Evolutionary conservation across 2,329 filamentous ascomycete genomes (phyloP).

Genomic region (Talaromyces verruculosus): DNA sequence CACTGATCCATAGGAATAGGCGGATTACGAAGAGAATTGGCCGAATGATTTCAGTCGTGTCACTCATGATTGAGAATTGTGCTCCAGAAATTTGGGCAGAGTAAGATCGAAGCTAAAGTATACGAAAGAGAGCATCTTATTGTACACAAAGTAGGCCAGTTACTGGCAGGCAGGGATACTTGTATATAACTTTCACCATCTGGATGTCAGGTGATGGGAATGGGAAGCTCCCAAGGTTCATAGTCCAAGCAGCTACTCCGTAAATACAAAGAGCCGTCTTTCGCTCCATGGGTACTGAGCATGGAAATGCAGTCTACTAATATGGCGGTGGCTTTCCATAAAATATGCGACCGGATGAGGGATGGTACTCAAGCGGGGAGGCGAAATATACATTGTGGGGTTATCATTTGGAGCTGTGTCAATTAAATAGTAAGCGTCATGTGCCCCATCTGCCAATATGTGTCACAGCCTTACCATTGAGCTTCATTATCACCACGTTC

Average conservation of each 20-base stretch:
- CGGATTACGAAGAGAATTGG: slow-evolving; percentile 22
- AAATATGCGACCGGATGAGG: not conserved
- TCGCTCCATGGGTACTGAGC: not conserved
- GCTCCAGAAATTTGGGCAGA: not conserved
- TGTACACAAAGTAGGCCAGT: not conserved
- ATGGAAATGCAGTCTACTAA: not conserved
- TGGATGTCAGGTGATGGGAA: not conserved
- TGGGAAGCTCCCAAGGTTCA: not conserved
- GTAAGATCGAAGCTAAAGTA: not conserved
- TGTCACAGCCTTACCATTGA: not conserved
- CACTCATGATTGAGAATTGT: not conserved
- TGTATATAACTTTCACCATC: not conserved
- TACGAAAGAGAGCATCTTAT: not conserved
- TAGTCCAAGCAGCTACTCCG: too few species aligned
- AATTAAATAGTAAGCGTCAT: too few species aligned
- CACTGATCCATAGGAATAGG: slow-evolving; percentile 22
- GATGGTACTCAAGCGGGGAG: not conserved
- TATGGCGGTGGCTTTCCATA: not conserved
- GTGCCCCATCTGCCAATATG: not conserved
- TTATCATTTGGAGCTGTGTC: too few species aligned
- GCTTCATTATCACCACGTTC: not conserved
- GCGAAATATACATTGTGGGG: too few species aligned
- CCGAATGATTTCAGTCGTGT: slow-evolving; percentile 16
- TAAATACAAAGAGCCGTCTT: too few species aligned
- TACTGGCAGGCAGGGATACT: not conserved